Percentiles rank a stretch among this genome's conserved stretches.
Evolutionary conservation across 805 yeast species (phyloP).

Genomic region (Diddensiella santjacobensis): DNA sequence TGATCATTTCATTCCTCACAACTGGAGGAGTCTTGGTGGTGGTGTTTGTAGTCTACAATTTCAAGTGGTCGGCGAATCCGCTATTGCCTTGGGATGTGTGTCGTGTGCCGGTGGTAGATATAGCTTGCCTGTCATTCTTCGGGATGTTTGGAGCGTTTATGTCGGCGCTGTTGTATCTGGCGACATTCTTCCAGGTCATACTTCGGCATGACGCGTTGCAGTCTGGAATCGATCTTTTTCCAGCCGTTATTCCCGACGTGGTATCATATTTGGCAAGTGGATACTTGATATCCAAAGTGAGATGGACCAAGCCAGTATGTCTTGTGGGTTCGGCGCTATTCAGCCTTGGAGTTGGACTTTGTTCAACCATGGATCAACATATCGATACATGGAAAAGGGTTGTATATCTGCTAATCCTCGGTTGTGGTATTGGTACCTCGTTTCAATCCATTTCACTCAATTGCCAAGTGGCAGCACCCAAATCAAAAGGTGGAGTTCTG

Average conservation of each 20-base stretch:
- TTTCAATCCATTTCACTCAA: conserved; percentile 42
- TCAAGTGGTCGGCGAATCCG: conserved; percentile 37
- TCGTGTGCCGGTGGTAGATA: conserved; percentile 10
- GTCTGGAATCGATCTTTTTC: conserved; percentile 41
- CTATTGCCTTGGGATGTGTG: conserved; percentile 28
- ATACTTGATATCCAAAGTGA: conserved; percentile 38
- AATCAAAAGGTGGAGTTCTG: conserved; percentile 45
- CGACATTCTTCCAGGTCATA: conserved; percentile 46
- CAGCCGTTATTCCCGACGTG: conserved; percentile 43
- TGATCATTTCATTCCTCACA: conserved; percentile 11
- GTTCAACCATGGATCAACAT: conserved; percentile 38
- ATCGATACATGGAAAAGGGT: conserved; percentile 36
- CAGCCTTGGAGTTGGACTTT: conserved; percentile 43
- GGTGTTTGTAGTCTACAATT: conserved; percentile 34
- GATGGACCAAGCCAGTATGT: conserved; percentile 42
- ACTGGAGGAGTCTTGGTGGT: conserved; percentile 42
- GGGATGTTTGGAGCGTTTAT: conserved; percentile 47
- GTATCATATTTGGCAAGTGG: conserved; percentile 43
- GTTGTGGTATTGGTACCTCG: conserved; percentile 36
- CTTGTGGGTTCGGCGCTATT: conserved; percentile 37
- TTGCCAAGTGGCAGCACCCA: conserved; percentile 50
- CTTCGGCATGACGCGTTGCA: conserved; percentile 37
- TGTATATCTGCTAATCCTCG: conserved; percentile 44
- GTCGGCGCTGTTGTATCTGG: conserved; percentile 43
- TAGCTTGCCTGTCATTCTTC: conserved; percentile 38